Conservation (phyloP, 352 stramenopile species). For the Phytophthora aleatoria region DNA sequence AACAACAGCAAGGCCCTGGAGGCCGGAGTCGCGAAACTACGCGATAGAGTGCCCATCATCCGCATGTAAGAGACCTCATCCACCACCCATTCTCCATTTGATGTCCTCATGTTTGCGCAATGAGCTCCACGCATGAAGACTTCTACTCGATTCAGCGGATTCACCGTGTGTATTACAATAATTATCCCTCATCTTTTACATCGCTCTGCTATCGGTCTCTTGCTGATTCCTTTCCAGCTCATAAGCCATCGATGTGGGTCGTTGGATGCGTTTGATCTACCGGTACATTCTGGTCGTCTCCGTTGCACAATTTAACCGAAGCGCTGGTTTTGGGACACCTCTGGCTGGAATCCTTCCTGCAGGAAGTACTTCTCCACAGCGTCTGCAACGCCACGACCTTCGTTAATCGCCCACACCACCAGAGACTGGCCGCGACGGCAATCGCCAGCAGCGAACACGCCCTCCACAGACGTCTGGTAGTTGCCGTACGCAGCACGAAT, state of each 20-base stretch:
- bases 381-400: conserved; percentile 94
- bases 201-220: conserved; percentile 5
- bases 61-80: conserved; percentile 29
- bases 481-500: conserved; percentile 93
- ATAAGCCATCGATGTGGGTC: conserved; percentile 11
- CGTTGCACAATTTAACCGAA: conserved; percentile 46
- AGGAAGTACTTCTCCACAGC: conserved; percentile 86
- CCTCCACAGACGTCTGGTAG: conserved; percentile 94
- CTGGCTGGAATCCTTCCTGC: conserved; percentile 73
- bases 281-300: conserved; percentile 25
- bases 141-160: conserved; percentile 7
- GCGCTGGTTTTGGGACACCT: conserved; percentile 83
- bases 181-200: conserved; percentile 33
- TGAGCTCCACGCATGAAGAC: neutral
- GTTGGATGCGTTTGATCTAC: conserved; percentile 27
- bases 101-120: conserved; percentile 24
- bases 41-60: conserved; percentile 33
- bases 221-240: conserved; percentile 10
- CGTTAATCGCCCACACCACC: conserved; percentile 98
- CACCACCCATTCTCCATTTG: conserved; percentile 15
- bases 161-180: conserved; percentile 37
- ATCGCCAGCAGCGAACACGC: conserved; percentile 97
- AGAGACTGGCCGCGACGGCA: conserved; percentile 97
- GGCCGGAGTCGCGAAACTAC: conserved; percentile 32
- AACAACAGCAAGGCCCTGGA: conserved; percentile 25